phyloP scores from a whole-genome alignment of 2,329 filamentous ascomycete genomes.

The Didymella glomerata region DNA sequence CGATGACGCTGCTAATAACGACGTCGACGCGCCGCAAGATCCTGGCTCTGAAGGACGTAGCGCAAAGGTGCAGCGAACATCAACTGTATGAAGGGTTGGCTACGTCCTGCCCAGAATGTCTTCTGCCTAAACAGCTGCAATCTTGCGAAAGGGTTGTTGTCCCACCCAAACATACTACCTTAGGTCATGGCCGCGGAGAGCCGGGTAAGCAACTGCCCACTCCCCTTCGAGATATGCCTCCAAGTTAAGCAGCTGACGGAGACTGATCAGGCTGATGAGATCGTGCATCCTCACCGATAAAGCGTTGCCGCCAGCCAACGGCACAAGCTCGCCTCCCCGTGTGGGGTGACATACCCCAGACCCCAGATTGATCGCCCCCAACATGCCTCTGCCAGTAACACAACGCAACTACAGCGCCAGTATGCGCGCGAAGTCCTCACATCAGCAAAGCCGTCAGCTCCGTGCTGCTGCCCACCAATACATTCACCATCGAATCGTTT shows the following conservation, averaged over 20 bases:
- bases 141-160: not conserved
- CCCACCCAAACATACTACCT: not conserved
- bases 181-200: not conserved
- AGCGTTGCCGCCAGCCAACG: slow-evolving; percentile 24
- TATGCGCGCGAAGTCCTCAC: slow-evolving; percentile 26
- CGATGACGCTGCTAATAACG: slow-evolving; percentile 35
- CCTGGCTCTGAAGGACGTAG: slow-evolving; percentile 33
- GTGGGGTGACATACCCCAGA: slow-evolving; percentile 28
- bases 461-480: slow-evolving; percentile 17
- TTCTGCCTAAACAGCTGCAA: slow-evolving; percentile 15
- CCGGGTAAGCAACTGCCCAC: slow-evolving; percentile 19
- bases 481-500: slow-evolving; percentile 17
- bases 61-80: slow-evolving; percentile 39
- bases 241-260: slow-evolving; percentile 21
- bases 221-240: not conserved
- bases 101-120: not conserved
- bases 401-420: slow-evolving; percentile 17
- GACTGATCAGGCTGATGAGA: slow-evolving; percentile 24
- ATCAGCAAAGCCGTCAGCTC: slow-evolving; percentile 25
- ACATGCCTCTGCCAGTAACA: slow-evolving; percentile 17
- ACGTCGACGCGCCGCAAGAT: slow-evolving; percentile 25
- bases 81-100: slow-evolving; percentile 28
- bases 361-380: slow-evolving; percentile 30
- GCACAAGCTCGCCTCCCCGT: slow-evolving; percentile 19
- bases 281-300: slow-evolving; percentile 33